Evolutionary conservation across 768 basidiomycete genomes (phyloP).

Genomic region (Cytidiella melzeri): DNA sequence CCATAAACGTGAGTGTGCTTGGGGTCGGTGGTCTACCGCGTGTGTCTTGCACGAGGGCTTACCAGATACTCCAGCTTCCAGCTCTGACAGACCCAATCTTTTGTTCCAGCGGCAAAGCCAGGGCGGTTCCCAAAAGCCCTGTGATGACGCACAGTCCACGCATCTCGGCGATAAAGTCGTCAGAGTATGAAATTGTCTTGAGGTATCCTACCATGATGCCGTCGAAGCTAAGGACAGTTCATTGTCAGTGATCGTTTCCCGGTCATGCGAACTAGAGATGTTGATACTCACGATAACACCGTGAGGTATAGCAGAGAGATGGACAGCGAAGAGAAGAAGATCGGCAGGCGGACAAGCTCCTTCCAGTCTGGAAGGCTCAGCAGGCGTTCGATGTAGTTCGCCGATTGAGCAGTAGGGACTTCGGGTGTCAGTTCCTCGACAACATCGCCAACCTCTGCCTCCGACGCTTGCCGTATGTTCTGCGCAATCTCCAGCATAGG

Average conservation of each 20-base stretch:
- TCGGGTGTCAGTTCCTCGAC: not conserved
- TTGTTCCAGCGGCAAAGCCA: slow-evolving; percentile 37
- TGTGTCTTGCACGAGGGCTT: not conserved
- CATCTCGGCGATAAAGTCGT: slow-evolving; percentile 46
- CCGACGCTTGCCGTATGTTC: slow-evolving; percentile 12
- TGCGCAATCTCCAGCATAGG: slow-evolving; percentile 27
- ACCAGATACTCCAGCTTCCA: slow-evolving; percentile 48
- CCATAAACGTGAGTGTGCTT: no score
- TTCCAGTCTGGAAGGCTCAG: slow-evolving; percentile 26
- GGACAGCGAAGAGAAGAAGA: slow-evolving; percentile 36
- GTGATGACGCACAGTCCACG: slow-evolving; percentile 39
- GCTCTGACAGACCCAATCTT: slow-evolving; percentile 40
- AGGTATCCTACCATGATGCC: slow-evolving; percentile 47
- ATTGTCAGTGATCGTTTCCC: no score
- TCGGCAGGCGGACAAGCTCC: slow-evolving; percentile 33
- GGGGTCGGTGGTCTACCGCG: not conserved
- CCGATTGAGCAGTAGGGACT: not conserved
- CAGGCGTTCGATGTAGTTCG: not conserved
- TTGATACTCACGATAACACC: slow-evolving; percentile 23
- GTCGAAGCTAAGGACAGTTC: slow-evolving; percentile 38
- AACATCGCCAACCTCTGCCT: slow-evolving; percentile 1
- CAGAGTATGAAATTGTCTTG: slow-evolving; percentile 37
- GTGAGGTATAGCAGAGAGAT: slow-evolving; percentile 41
- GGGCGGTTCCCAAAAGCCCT: slow-evolving; percentile 38
- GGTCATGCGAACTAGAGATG: not conserved